Base-by-base conservation (phyloP, 805 yeast genomes). In the Starmerella gropengiesseri region DNA sequence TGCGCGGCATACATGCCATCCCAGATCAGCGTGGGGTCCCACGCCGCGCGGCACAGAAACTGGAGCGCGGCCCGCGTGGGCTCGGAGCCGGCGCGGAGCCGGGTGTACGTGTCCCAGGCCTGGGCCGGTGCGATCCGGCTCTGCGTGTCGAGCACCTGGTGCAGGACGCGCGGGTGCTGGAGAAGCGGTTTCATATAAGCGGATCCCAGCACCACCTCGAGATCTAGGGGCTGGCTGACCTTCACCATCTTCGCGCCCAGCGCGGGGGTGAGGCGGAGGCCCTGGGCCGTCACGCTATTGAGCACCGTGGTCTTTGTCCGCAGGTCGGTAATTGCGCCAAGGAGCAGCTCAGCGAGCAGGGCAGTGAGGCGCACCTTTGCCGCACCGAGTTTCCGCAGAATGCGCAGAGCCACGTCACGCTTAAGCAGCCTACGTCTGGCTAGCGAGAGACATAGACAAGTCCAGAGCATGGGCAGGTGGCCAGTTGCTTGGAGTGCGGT, bases 1-100 rank as follows among this genome's bases (percentile, higher is more conserved):
- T 78, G 83, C 1, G 78, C 64, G 0, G 86, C 81, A 40, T 61
- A 70, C 30, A 66, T 39, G 1, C 61, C 60, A 8, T 64, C 74
- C 83, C 83, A 78, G 14, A 60, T 38, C 3, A 69, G 40, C 1
- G 45, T 31, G 1, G 49, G 41, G 31, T 45, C 42, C 49, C 62
- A 55, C 5, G 78, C 67, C 0, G 80, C 76, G 1, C 64, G 55
- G 23, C 80, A 64, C 20, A 80, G 59, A 0, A 77, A 70, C 3
- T 61, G 45, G 2, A 73, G 46, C 1, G 65, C 60, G 22, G 13
- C 28, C 14, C 40, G 50, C 46, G 48, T 55, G 25, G 49, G 59
- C 21, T 37, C 46, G 17, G 11, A 43, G 21, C 6, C 44, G 27
- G 20, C n/a, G 19, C 20, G 17, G 6, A 44, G 26, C 5, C 27